Evolutionary conservation across 768 basidiomycete species (phyloP).

Genomic region (Boletus rufocinnamomeus): DNA sequence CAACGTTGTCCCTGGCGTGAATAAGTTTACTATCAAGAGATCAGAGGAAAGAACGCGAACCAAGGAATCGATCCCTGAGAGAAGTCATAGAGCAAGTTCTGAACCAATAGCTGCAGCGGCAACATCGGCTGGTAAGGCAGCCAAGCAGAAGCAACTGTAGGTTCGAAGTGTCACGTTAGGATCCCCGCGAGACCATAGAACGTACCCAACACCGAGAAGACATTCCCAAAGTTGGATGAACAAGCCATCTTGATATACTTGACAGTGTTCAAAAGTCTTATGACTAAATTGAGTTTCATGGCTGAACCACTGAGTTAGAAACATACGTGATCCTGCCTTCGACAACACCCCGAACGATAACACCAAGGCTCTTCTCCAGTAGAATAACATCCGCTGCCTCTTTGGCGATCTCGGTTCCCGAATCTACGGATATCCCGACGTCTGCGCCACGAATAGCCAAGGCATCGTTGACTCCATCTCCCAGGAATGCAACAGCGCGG

Average conservation of each 20-base stretch:
- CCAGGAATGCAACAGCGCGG: conserved; percentile 35
- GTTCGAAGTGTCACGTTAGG: not conserved
- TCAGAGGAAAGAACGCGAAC: conserved; percentile 13
- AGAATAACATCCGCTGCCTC: conserved; percentile 41
- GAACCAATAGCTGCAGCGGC: conserved; percentile 34
- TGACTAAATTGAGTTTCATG: conserved; percentile 13
- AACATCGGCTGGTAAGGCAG: conserved; percentile 40
- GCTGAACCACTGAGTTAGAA: not conserved
- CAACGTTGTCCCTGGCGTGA: conserved; percentile 37
- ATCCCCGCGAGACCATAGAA: not conserved
- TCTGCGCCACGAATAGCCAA: conserved; percentile 36
- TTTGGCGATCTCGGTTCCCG: conserved; percentile 39
- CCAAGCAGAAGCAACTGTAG: conserved; percentile 39
- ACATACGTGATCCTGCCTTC: conserved; percentile 37
- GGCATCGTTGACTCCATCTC: conserved; percentile 36
- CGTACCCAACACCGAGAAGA: conserved; percentile 36
- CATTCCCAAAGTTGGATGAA: conserved; percentile 39
- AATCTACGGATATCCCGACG: conserved; percentile 37
- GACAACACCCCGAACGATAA: conserved; percentile 36
- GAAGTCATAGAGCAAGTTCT: conserved; percentile 40
- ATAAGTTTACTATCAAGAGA: conserved; percentile 10
- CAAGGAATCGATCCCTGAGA: conserved; percentile 41
- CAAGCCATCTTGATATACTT: conserved; percentile 43
- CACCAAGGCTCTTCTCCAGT: conserved; percentile 38
- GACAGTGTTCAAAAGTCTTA: conserved; percentile 38